phyloP scores from a whole-genome alignment of 352 stramenopile genomes.

The Pythium volutum region DNA sequence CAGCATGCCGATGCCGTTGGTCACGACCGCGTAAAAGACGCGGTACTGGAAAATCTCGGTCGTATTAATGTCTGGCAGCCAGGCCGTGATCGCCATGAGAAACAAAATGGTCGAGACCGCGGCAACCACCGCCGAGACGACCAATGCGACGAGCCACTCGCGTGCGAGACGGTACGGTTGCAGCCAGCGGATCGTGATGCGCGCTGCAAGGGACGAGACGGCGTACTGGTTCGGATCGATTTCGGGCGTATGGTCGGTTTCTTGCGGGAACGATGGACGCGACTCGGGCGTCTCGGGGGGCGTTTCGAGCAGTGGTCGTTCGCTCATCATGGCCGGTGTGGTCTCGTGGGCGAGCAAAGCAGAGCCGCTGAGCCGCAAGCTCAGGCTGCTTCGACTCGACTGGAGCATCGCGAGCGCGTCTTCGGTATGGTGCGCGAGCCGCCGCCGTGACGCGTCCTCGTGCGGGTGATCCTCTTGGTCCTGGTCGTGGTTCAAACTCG shows the following conservation, averaged over 20 bases:
- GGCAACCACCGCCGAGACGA: constrained; percentile 33
- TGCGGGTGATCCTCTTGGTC: background rate
- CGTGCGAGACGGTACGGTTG: constrained; percentile 23
- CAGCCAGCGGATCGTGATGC: background rate
- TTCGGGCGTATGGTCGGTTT: background rate
- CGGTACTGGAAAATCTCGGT: constrained; percentile 55
- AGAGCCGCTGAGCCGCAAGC: background rate
- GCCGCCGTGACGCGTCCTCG: background rate
- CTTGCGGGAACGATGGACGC: too few species aligned
- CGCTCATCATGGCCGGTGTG: background rate
- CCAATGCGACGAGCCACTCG: constrained; percentile 43
- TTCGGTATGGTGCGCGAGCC: constrained; percentile 4
- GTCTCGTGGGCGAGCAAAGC: background rate
- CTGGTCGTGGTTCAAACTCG: background rate
- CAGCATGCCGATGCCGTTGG: constrained; percentile 35
- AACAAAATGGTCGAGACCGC: constrained; percentile 34
- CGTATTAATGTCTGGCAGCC: constrained; percentile 29
- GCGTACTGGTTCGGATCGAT: constrained; percentile 15
- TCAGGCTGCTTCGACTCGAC: background rate
- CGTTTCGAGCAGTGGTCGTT: constrained; percentile 1
- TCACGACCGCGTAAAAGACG: constrained; percentile 43
- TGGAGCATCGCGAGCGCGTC: constrained; percentile 19
- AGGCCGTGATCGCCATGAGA: constrained; percentile 24
- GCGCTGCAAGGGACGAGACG: constrained; percentile 9
- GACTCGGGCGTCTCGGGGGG: background rate